Evolutionary conservation across 2,329 filamentous ascomycete genomes (phyloP).

Genomic region (Harringtonia aguacate): DNA sequence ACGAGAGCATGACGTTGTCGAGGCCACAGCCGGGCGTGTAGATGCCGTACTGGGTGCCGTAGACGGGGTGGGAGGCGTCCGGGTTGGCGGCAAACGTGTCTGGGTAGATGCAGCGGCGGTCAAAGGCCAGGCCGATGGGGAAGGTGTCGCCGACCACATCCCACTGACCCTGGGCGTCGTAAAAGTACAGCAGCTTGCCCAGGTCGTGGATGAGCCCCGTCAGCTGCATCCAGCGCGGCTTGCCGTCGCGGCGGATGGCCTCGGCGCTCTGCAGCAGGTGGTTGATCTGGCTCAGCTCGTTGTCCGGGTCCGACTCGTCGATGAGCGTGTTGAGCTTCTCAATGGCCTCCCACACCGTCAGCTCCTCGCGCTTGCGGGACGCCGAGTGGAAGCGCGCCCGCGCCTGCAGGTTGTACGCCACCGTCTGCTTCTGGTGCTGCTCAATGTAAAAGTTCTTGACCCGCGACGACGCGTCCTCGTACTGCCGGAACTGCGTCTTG

Average conservation of each 20-base stretch:
- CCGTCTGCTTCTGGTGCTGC: conserved; percentile 61
- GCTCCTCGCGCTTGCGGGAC: conserved; percentile 51
- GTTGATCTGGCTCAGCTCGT: conserved; percentile 76
- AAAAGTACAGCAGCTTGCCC: conserved; percentile 71
- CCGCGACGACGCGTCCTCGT: conserved; percentile 70
- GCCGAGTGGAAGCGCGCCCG: conserved; percentile 60
- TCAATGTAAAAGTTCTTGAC: conserved; percentile 81
- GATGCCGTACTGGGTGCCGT: conserved; percentile 67
- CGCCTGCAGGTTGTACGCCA: conserved; percentile 74
- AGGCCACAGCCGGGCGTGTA: conserved; percentile 71
- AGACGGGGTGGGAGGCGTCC: conserved; percentile 59
- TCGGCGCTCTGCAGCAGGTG: conserved; percentile 83
- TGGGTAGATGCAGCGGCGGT: conserved; percentile 65
- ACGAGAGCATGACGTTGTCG: conserved; percentile 80
- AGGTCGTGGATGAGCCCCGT: conserved; percentile 70
- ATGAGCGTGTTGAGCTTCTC: conserved; percentile 86
- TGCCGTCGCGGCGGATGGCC: conserved; percentile 76
- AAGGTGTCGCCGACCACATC: conserved; percentile 86
- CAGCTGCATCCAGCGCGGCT: conserved; percentile 74
- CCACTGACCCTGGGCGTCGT: conserved; percentile 81
- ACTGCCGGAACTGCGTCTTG: conserved; percentile 45
- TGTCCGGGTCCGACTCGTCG: conserved; percentile 87
- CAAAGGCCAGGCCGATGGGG: conserved; percentile 66
- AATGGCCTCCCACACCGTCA: conserved; percentile 87
- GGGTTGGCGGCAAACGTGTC: conserved; percentile 69